Evolutionary conservation across 2,329 filamentous ascomycete species (phyloP), one percentile per base, ranked within the genome.

Genomic region (Ascochyta koolunga): DNA sequence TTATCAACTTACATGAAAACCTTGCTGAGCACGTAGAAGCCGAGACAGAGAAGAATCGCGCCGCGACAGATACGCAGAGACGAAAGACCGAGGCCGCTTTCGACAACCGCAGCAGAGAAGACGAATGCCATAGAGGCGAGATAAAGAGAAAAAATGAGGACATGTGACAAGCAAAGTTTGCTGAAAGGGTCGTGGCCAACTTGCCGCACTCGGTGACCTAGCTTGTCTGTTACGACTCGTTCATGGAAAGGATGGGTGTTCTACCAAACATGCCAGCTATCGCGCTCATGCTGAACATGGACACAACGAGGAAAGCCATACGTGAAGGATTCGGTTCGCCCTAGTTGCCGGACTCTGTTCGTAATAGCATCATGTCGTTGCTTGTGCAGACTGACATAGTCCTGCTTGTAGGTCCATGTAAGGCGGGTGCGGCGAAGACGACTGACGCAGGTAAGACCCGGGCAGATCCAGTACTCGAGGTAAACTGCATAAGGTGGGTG

Each of bases 31-130:
- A 59, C 32, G 35, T 67, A 67, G 29, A 65, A 78, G 4, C 64
- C 60, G 3, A 78, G 53, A 50, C 77, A 79, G 19, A 76, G 53
- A 27, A 70, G 65, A 36, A 77, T 71, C 1, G 73, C 70, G 1
- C 60, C 60, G n/a, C 62, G 62, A 53, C 77, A 79, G 15, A 61
- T 54, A 3, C 35, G 29, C 2, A 49, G 15, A 5, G 69, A 59
- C 2, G 52, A 52, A 1, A 76, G 51, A 6, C 70, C 68, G 2
- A 76, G 56, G 0, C 71, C 73, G 31, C 54, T 66, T 19, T 73
- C 62, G 0, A 76, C 50, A 15, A 77, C 47, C 1, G 73, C 66
- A n/a, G 70, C 64, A 1, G 72, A 61, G 22, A 68, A 36, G 18
- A 76, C 64, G 43, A 77, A 78, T 1, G 53, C 53, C 35, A 77